Base-by-base conservation (phyloP, 129 eudicot genomes). In the Erigeron canadensis region DNA sequence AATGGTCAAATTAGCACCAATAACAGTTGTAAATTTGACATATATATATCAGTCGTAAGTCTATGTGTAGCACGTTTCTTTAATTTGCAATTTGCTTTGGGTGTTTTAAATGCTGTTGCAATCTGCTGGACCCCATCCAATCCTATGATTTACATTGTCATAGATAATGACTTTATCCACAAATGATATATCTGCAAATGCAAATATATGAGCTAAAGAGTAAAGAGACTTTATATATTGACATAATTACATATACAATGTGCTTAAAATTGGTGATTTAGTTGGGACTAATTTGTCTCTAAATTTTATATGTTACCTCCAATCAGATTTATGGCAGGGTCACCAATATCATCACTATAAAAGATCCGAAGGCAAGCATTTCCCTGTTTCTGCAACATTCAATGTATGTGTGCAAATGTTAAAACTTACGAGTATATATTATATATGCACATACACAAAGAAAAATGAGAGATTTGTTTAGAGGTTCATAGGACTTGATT, bases 171-270 rank as follows among this genome's bases (percentile, higher is more conserved):
- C 17, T 72, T 72, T 59, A 46, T 72, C 68, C 44, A 44, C 68
- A 37, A 72, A 72, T 23, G 76, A 59, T 59, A 59, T 72, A 37
- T 60, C 76, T 71, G 75, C 75, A 70, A 41, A 70, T 55, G 75
- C 75, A 70, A 41, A 70, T 55, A 70, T 55, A 55, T 54, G 43
- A 55, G 41, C 54, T 41, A 23, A 22, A 41, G 47, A 22, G 34
- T 28, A n/a, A 56, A 40, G 10, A 6, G 39, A 55, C 53, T 55
- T 70, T 18, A 56, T 41, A 71, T 4, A 55, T 5, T 1, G 39
- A 39, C 46, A 70, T 28, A 48, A n/a, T n/a, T 21, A 39, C 46
- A 70, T 28, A 23, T 28, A 28, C 13, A 23, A n/a, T n/a, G 21
- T 5, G 19, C n/a, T 0, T 12, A 67, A 16, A 18, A 61, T 13